Conservation (phyloP, 208 protist genomes). For the Leishmania guyanensis region DNA sequence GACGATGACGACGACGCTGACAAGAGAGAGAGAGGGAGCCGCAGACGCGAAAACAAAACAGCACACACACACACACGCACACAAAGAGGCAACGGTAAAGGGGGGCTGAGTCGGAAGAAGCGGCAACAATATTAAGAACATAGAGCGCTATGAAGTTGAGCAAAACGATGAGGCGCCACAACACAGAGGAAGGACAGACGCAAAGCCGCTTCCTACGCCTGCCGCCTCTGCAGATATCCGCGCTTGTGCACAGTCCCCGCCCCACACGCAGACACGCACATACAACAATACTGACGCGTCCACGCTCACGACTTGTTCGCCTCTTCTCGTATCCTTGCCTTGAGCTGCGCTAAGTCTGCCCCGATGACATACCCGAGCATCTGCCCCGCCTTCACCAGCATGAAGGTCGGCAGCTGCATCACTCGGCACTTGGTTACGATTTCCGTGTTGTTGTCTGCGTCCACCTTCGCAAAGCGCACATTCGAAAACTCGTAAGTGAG, state of each 20-base stretch:
- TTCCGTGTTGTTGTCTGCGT: slow-evolving; percentile 81
- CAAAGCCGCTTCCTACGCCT: too few species aligned
- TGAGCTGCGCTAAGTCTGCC: slow-evolving; percentile 63
- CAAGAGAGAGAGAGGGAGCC: background rate
- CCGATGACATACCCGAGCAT: slow-evolving; percentile 80
- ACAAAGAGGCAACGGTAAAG: background rate
- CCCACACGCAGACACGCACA: background rate
- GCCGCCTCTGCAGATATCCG: background rate
- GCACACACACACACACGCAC: background rate
- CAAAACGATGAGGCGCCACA: background rate
- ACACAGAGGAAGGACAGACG: background rate
- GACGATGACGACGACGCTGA: background rate
- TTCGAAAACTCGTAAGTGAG: slow-evolving; percentile 74
- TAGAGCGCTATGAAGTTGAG: too few species aligned
- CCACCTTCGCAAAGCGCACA: slow-evolving; percentile 75
- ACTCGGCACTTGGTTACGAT: slow-evolving; percentile 80
- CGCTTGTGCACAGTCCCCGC: background rate
- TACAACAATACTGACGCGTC: background rate
- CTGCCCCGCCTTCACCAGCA: slow-evolving; percentile 60
- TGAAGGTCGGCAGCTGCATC: slow-evolving; percentile 80
- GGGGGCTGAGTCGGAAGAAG: too few species aligned
- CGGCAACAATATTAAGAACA: too few species aligned
- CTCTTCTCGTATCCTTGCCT: slow-evolving; percentile 61
- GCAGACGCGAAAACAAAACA: background rate
- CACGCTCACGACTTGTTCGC: slow-evolving; percentile 19